Evolutionary conservation across 352 stramenopile genomes (phyloP), one percentile per base, ranked within the genome.

Genomic region (Globisporangium cylindrosporum): DNA sequence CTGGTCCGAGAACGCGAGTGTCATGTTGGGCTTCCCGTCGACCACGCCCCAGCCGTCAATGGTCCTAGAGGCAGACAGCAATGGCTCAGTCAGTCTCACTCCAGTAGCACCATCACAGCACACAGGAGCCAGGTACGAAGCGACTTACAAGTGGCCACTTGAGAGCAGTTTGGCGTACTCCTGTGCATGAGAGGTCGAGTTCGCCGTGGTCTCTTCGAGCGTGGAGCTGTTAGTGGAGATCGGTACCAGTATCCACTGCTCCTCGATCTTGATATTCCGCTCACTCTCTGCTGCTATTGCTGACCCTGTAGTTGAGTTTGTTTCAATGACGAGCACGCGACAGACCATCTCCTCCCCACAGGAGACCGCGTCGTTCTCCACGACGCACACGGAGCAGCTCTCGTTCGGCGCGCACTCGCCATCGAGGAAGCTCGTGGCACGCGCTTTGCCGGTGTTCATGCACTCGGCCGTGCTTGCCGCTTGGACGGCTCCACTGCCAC

Each of bases 321-420:
- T 62, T 10, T 27, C 25, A 22, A 46, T 36, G 6, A 20, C 25
- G 14, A 62, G n/a, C 20, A 63, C 56, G 29, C 34, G 56, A 6
- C 64, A 69, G 29, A 69, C 27, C 64, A 69, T 43, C 12, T 59
- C 25, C 0, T 29, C n/a, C 2, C 41, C 64, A 5, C 64, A 69
- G 6, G 46, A 18, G 7, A 48, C 24, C 20, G 36, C 18, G 9
- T 27, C 63, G 20, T 43, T 51, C 53, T 62, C 62, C 14, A 64
- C 25, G 7, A 61, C 64, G 24, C 64, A 69, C 43, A 69, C 56
- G 29, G 64, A 29, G 55, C 64, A 69, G 22, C 27, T 63, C 56
- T 59, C 24, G 29, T 22, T 34, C 1, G 7, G 3, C 10, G 25
- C 18, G 29, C 64, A 69, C 56, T 54, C 55, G 34, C 4, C n/a